Percentiles rank a stretch among this genome's conserved stretches.
These are phyloP conservation scores for Trametes versicolor DNA, from an alignment of 1,284 basidiomycete genomes.

Conservation along the genomic window DNA sequence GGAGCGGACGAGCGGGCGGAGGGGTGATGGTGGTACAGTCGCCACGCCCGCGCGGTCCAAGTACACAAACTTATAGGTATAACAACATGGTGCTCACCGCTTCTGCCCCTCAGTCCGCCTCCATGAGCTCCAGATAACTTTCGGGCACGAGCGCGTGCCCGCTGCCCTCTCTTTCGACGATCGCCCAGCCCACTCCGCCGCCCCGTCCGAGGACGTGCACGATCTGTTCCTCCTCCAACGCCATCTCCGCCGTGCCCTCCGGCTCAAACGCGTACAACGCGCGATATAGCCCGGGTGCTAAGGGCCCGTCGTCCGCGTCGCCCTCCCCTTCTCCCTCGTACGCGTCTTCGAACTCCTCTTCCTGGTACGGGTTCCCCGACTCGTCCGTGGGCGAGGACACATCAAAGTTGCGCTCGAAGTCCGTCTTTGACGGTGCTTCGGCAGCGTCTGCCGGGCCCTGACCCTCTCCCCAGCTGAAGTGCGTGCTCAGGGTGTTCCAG, in stretches of 20 bases:
- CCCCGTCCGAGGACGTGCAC: conserved; percentile 74
- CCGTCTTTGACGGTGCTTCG: conserved; percentile 52
- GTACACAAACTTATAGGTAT: conserved; percentile 25
- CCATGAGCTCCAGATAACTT: conserved; percentile 67
- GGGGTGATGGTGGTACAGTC: conserved; percentile 23
- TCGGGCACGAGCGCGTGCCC: conserved; percentile 73
- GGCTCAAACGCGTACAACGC: conserved; percentile 77
- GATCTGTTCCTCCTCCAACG: conserved; percentile 73
- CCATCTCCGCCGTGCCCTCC: conserved; percentile 82
- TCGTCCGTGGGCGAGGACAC: conserved; percentile 40
- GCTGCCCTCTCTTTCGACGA: conserved; percentile 58
- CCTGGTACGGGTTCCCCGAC: conserved; percentile 45
- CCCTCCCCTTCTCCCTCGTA: conserved; percentile 44
- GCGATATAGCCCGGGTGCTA: conserved; percentile 73
- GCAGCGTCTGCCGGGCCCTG: conserved; percentile 22
- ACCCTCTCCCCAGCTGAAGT: conserved; percentile 43
- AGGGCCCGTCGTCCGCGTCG: conserved; percentile 52
- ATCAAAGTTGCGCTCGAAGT: conserved; percentile 61
- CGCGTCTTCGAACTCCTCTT: conserved; percentile 34
- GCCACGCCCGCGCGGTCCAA: conserved; percentile 35
- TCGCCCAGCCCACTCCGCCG: conserved; percentile 80
- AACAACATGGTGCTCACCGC: conserved; percentile 20
- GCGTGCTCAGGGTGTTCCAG: conserved; percentile 53
- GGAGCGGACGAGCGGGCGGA: not conserved
- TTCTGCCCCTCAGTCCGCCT: conserved; percentile 37